A percentile compares a stretch with the other conserved stretches of the same genome.
Conservation (phyloP, 2,329 filamentous ascomycete genomes). For the Pseudogymnoascus sp. region DNA sequence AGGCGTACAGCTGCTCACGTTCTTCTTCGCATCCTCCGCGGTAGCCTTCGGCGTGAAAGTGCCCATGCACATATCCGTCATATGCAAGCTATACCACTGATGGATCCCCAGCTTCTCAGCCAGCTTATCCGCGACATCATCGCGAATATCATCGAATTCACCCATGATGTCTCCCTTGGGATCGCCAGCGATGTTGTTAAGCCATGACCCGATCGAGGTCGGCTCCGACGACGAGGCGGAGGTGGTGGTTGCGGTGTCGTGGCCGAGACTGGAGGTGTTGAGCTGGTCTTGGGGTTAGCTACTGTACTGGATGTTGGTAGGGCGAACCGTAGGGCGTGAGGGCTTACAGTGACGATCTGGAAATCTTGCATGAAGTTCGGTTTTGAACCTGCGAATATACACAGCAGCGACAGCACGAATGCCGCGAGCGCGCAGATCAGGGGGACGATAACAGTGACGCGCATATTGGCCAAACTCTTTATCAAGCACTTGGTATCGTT, state of each 20-base stretch:
- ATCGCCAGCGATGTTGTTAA: slow-evolving; percentile 26
- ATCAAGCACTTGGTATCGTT: background rate
- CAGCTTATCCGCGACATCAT: slow-evolving; percentile 31
- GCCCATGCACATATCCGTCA: slow-evolving; percentile 52
- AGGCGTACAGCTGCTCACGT: slow-evolving; percentile 48
- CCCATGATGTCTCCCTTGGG: slow-evolving; percentile 10
- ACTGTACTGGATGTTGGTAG: background rate
- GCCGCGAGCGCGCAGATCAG: slow-evolving; percentile 42
- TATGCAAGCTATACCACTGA: slow-evolving; percentile 53
- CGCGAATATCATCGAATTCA: slow-evolving; percentile 30
- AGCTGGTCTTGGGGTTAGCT: slow-evolving; percentile 31
- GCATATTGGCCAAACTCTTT: slow-evolving; percentile 31
- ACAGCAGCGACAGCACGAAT: slow-evolving; percentile 50
- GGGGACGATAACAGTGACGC: slow-evolving; percentile 41
- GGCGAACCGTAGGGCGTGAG: too few species aligned
- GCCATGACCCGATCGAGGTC: slow-evolving; percentile 23
- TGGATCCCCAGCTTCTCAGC: slow-evolving; percentile 43
- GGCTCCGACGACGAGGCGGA: slow-evolving; percentile 15
- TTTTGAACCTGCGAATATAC: slow-evolving; percentile 53
- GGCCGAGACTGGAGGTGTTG: slow-evolving; percentile 48
- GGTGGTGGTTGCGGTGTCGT: slow-evolving; percentile 20
- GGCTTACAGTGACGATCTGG: slow-evolving; percentile 45
- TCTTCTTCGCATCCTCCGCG: slow-evolving; percentile 35
- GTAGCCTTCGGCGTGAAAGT: slow-evolving; percentile 29
- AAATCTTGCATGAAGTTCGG: slow-evolving; percentile 47